Evolutionary conservation across 2,329 filamentous ascomycete species (phyloP), one percentile per base, ranked within the genome.

Genomic region (Penicillium sp.): DNA sequence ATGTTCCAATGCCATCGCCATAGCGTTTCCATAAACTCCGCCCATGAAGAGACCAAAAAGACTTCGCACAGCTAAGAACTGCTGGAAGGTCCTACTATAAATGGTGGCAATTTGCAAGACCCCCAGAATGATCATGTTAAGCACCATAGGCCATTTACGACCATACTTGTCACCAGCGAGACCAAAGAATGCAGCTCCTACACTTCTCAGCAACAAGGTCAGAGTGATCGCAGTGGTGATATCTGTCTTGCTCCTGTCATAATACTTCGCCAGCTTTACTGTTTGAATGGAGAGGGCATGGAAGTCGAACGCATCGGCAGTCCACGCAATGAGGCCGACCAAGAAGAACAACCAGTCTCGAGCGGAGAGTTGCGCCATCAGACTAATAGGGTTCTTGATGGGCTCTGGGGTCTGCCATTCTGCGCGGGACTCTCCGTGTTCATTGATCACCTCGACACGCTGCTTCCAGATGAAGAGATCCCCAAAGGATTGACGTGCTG

Each of bases 251-350:
- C 83, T 83, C 47, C 76, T 77, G 16, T 77, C 61, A 63, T 84
- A 87, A 61, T 83, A 83, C 2, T 78, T 71, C 4, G 82, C 81
- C 23, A 92, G 77, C 74, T 91, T 90, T 61, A 81, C 81, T 3
- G 88, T 89, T 70, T 91, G 89, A 60, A 93, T 89, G 4, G 86
- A 89, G 8, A 93, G 79, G 26, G 89, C 87, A 72, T 91, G 88
- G 69, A 92, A 93, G 72, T 91, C 89, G 69, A 92, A 93, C 3
- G 89, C 89, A 70, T 93, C 90, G 53, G 88, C 89, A 1, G 84
- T 88, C 90, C 90, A 93, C 14, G 88, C 86, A 32, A 81, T 72
- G 67, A 92, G 85, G 3, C 88, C 89, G 10, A 91, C 86, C 38
- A 88, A 60, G 74, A 93, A 86, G 76, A 89, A 91, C 14, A 89